Evolutionary conservation across 305 asterid genomes (phyloP).

Genomic region (Fraxinus baroniana): DNA sequence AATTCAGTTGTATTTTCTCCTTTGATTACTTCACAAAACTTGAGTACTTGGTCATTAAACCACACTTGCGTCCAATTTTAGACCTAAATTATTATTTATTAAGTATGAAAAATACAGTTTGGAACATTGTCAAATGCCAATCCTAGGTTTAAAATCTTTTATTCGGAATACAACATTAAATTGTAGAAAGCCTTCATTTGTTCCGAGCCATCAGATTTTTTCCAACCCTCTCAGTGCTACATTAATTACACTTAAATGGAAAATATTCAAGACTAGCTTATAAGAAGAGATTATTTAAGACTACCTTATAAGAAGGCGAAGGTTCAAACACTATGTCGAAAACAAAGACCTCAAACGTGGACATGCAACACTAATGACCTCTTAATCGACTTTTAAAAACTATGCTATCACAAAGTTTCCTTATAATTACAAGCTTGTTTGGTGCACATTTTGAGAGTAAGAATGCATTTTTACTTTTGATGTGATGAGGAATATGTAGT

Average conservation of each 20-base stretch:
- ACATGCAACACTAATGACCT: neutral
- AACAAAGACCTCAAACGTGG: neutral
- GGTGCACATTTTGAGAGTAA: too few species aligned
- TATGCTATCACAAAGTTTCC: neutral
- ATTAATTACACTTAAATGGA: too few species aligned
- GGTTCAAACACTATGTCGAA: neutral
- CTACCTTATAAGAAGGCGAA: neutral
- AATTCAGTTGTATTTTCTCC: neutral
- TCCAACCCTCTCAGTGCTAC: too few species aligned
- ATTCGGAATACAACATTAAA: neutral
- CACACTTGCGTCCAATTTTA: neutral
- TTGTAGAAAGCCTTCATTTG: neutral
- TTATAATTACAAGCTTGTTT: too few species aligned
- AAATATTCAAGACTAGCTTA: too few species aligned
- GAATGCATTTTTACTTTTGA: too few species aligned
- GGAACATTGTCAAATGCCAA: neutral
- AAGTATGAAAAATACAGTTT: neutral
- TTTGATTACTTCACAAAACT: neutral
- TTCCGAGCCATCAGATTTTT: too few species aligned
- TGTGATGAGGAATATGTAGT: too few species aligned
- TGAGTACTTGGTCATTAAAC: neutral
- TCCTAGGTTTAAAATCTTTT: neutral
- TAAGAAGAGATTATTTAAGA: neutral
- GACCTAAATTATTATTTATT: neutral
- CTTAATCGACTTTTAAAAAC: neutral